Conservation (phyloP, 164 flowering plant genomes). For the Magnolia changhungtana region DNA sequence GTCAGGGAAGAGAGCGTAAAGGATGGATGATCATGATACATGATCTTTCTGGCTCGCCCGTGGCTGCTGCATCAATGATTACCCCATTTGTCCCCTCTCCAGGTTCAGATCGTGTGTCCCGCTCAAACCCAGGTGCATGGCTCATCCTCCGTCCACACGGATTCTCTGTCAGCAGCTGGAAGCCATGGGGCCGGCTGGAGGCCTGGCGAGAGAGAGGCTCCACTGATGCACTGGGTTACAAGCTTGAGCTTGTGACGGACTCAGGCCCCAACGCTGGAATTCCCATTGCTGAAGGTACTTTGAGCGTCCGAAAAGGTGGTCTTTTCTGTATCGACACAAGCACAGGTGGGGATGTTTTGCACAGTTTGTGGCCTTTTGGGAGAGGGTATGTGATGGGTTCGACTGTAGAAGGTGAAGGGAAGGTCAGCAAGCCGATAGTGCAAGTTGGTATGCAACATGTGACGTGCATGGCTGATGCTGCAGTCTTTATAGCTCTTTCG, state of each 20-base stretch:
- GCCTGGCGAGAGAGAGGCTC: conserved; percentile 90
- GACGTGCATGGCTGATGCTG: conserved; percentile 87
- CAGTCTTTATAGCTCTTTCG: conserved; percentile 75
- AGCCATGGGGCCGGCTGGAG: conserved; percentile 96
- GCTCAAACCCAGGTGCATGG: conserved; percentile 96
- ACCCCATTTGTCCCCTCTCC: conserved; percentile 96
- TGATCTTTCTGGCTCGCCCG: conserved; percentile 91
- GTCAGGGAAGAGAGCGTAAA: conserved; percentile 60
- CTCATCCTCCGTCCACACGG: conserved; percentile 82
- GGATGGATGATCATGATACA: conserved; percentile 93
- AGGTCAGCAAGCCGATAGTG: conserved; percentile 70
- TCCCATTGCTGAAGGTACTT: conserved; percentile 59
- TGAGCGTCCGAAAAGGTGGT: conserved; percentile 69
- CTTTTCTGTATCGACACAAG: conserved; percentile 59
- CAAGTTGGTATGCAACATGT: conserved; percentile 77
- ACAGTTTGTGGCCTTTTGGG: conserved; percentile 27
- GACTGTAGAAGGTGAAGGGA: conserved; percentile 82
- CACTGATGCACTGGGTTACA: conserved; percentile 72
- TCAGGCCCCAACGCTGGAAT: conserved; percentile 40
- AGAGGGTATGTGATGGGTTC: conserved; percentile 86
- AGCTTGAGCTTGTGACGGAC: conserved; percentile 69
- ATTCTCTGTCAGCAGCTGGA: conserved; percentile 61
- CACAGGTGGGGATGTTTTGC: conserved; percentile 20
- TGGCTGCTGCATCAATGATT: conserved; percentile 93
- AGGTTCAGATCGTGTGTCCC: conserved; percentile 73